Evolutionary conservation across 176 grass and related monocot genomes (phyloP), one percentile per base, ranked within the genome.

Genomic region (Urochloa ruziziensis): DNA sequence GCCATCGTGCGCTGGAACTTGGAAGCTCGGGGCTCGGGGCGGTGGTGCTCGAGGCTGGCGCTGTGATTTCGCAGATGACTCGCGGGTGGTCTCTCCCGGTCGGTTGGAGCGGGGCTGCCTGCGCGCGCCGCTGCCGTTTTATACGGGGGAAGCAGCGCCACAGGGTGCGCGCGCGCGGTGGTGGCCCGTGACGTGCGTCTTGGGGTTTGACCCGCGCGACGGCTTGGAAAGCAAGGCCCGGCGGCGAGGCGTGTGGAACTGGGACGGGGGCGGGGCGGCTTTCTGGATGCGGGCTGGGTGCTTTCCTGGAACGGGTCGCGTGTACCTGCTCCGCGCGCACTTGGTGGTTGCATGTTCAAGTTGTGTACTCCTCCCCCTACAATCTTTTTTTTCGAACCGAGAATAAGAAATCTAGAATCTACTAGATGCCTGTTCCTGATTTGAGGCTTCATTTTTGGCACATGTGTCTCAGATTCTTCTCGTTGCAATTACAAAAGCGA

Each of bases 181-280:
- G 4, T 9, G 23, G 28, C 35, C 28, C 33, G 33, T 7, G 49
- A 39, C 33, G 29, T 7, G 56, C 21, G 34, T 15, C 17, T 78
- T 75, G 57, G 25, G 3, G 79, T 62, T 61, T 83, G 82, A 84
- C 81, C 81, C 30, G 59, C 21, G 10, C 61, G 68, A 23, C 70
- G 61, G 61, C 87, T 75, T 85, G 32, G 82, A 44, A 42, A 80
- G 77, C 19, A 81, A 57, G 87, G 59, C 19, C 28, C 77, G 42
- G 30, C 27, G 58, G 59, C 10, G 64, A 39, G 51, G 70, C 70
- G 60, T 58, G 78, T 10, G 85, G 85, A 47, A 65, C 44, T n/a
- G n/a, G n/a, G n/a, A n/a, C n/a, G n/a, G n/a, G n/a, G n/a, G n/a
- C 16, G 32, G 4, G 19, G 49, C 85, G 62, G 44, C 36, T 51